Evolutionary conservation across 225 moss, liverwort and hornwort genomes (phyloP).

Genomic region (Sphagnum contortum): DNA sequence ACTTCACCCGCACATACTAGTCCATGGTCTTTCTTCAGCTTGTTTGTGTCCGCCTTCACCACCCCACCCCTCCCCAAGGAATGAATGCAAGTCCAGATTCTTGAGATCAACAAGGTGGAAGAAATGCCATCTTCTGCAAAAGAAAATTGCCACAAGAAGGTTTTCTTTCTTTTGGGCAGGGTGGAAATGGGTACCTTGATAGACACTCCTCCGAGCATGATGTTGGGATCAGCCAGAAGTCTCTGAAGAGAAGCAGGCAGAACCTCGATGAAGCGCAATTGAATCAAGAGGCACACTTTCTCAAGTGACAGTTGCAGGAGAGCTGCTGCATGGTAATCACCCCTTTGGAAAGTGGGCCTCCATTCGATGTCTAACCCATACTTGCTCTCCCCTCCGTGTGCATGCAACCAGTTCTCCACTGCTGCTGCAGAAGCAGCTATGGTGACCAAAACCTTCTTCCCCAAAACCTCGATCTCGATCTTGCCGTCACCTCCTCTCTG

Average conservation of each 20-base stretch:
- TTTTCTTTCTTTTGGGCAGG: neutral
- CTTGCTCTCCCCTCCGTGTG: conserved; percentile 30
- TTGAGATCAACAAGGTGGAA: neutral
- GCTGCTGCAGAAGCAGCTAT: conserved; percentile 71
- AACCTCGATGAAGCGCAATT: conserved; percentile 66
- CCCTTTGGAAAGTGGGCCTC: conserved; percentile 77
- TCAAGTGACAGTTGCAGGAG: conserved; percentile 73
- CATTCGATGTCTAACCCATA: conserved; percentile 86
- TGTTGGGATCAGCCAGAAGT: conserved; percentile 56
- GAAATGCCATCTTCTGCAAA: too few species aligned
- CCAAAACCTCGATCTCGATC: conserved; percentile 51
- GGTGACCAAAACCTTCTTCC: conserved; percentile 54
- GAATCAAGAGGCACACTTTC: conserved; percentile 66
- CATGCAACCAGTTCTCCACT: conserved; percentile 72
- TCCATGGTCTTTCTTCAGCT: conserved; percentile 54
- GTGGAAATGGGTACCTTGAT: conserved; percentile 22
- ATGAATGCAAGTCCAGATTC: neutral
- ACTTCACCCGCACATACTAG: conserved; percentile 71
- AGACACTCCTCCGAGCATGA: conserved; percentile 74
- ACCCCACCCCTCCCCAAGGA: conserved; percentile 4
- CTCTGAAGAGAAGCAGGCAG: conserved; percentile 50
- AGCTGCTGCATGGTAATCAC: conserved; percentile 67
- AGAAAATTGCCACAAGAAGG: neutral
- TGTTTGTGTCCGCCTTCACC: conserved; percentile 44
- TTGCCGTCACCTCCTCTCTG: conserved; percentile 38